Evolutionary conservation across 2,329 filamentous ascomycete genomes (phyloP), one percentile per base, ranked within the genome.

Genomic region (Huntiella omanensis): DNA sequence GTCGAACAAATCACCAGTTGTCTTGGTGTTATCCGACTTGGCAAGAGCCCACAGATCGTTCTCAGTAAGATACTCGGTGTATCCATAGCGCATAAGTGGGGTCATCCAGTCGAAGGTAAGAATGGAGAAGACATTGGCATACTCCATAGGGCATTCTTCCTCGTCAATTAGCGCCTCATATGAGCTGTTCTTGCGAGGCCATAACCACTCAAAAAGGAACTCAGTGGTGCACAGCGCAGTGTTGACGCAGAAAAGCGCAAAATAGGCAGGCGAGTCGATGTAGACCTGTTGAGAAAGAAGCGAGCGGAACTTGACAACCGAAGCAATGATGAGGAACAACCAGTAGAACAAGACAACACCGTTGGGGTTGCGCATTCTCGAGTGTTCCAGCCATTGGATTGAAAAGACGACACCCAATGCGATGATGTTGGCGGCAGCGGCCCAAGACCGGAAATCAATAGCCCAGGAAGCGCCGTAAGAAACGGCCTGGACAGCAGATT

Each of bases 91-190:
- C 91, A 98, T 98, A 73, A 98, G 66, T 0, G 91, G 87, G 0
- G 91, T 96, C 88, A 98, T 95, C 91, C 91, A 98, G 46, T 82
- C 80, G 61, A 98, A 98, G 0, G 88, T 94, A 40, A 98, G 70
- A 43, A 83, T 76, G 3, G 88, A 94, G 64, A 98, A 98, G 45
- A 96, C 70, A 50, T 88, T 86, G 10, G 91, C 87, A 59, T 94
- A 93, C 62, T 96, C 87, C 51, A 83, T 77, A 0, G 82, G 82
- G 47, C 75, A 78, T 54, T 78, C 73, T 36, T 71, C 72, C 47
- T 75, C 71, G 33, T 75, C 73, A 13, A 70, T 60, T 47, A 77
- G 62, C 16, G 65, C 71, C 48, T 70, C 66, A 55, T 78, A 78
- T 32, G 62, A 61, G 54, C 75, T 82, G 5, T 55, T 52, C 4